Percentiles rank a stretch among this genome's conserved stretches.
phyloP scores from a whole-genome alignment of 208 protist species.

The Acanthamoeba culbertsoni region DNA sequence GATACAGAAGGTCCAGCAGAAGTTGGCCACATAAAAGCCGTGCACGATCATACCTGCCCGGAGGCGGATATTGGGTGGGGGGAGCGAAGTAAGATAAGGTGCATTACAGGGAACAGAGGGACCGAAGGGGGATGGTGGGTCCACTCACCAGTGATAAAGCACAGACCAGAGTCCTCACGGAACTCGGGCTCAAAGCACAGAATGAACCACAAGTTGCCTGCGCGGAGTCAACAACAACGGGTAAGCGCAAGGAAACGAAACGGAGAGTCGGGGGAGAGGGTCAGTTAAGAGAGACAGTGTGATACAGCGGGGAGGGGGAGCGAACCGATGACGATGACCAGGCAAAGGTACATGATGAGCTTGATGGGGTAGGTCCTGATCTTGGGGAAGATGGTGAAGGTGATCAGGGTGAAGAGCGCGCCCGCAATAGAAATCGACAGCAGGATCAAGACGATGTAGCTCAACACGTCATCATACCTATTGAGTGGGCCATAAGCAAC shows the following conservation, averaged over 20 bases:
- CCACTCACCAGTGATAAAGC: conserved; percentile 7
- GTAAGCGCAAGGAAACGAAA: neutral
- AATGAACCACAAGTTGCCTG: conserved; percentile 54
- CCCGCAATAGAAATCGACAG: conserved; percentile 67
- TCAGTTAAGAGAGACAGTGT: neutral
- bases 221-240: neutral
- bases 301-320: neutral
- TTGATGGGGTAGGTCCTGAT: conserved; percentile 74
- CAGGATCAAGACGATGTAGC: conserved; percentile 68
- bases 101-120: neutral
- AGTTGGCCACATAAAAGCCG: conserved; percentile 72
- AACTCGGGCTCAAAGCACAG: conserved; percentile 32
- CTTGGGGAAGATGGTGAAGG: conserved; percentile 69
- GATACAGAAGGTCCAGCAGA: conserved; percentile 73
- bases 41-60: conserved; percentile 67
- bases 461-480: conserved; percentile 60
- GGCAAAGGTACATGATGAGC: conserved; percentile 72
- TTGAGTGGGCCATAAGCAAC: neutral
- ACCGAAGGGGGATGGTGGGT: neutral
- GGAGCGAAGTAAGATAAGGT: neutral
- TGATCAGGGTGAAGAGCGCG: conserved; percentile 63
- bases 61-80: neutral
- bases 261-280: neutral
- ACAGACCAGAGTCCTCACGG: conserved; percentile 12
- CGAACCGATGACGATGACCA: conserved; percentile 57